phyloP scores from a whole-genome alignment of 2,329 filamentous ascomycete genomes.

The Monilinia laxa region DNA sequence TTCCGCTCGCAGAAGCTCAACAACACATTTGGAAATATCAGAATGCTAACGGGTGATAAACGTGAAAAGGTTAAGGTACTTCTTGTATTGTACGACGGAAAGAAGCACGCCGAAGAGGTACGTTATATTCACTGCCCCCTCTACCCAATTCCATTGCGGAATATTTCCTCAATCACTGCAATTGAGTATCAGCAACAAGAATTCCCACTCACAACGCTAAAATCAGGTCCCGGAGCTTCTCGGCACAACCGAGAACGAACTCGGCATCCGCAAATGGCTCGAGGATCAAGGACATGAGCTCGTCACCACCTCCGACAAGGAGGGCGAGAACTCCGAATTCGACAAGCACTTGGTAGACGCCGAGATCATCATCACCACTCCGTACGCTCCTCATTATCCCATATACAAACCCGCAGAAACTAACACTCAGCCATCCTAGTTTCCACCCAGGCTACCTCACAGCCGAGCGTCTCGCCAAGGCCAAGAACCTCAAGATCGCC shows the following conservation, averaged over 20 bases:
- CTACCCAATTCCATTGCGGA: conserved; percentile 19
- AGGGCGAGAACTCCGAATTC: conserved; percentile 87
- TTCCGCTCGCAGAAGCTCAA: conserved; percentile 7
- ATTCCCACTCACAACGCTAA: conserved; percentile 14
- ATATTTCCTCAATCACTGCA: conserved; percentile 25
- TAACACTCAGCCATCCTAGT: conserved; percentile 46
- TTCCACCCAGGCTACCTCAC: conserved; percentile 99
- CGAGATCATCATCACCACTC: conserved; percentile 98
- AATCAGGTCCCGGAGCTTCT: conserved; percentile 66
- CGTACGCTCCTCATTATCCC: conserved; percentile 53
- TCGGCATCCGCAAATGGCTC: conserved; percentile 95
- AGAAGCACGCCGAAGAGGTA: conserved; percentile 79
- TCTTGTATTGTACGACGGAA: conserved; percentile 86
- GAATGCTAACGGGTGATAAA: conserved; percentile 39
- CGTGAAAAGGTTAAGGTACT: conserved; percentile 83
- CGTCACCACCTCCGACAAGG: conserved; percentile 97
- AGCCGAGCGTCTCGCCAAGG: conserved; percentile 91
- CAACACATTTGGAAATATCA: conserved; percentile 35
- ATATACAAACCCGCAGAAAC: not conserved
- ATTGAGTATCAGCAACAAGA: not conserved
- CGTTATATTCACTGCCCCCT: conserved; percentile 22
- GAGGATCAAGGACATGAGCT: conserved; percentile 96
- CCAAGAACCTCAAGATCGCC: conserved; percentile 98
- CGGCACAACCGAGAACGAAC: conserved; percentile 97
- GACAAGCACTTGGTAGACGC: conserved; percentile 95